Evolutionary conservation across 2,329 filamentous ascomycete genomes (phyloP).

Genomic region (Fusarium sp.): DNA sequence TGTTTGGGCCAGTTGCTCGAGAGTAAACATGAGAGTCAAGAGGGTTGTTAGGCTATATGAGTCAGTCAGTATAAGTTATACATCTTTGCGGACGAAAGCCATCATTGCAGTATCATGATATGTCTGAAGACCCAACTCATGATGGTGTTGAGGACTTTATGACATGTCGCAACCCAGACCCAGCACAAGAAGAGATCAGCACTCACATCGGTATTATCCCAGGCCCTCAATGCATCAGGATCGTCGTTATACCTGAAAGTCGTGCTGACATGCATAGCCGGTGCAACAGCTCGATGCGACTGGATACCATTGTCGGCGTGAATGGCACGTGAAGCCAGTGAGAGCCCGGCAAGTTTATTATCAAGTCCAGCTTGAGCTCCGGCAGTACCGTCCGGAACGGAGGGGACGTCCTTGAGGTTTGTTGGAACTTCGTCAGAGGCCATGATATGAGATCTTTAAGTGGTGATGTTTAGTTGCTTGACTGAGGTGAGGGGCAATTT

Average conservation of each 20-base stretch:
- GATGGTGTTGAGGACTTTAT: not conserved
- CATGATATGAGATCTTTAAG: constrained; percentile 26
- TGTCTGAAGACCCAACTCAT: not conserved
- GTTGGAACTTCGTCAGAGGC: constrained; percentile 39
- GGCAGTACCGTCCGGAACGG: constrained; percentile 21
- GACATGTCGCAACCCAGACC: not conserved
- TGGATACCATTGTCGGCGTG: constrained; percentile 86
- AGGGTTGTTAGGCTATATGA: constrained; percentile 59
- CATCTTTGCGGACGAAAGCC: not conserved
- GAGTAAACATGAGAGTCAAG: constrained; percentile 84
- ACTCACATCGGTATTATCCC: constrained; percentile 68
- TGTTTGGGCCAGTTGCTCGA: constrained; percentile 81
- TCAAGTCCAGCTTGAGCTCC: constrained; percentile 17
- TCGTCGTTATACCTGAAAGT: constrained; percentile 86
- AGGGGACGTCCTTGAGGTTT: constrained; percentile 5
- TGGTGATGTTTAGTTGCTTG: not conserved
- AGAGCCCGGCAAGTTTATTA: constrained; percentile 44
- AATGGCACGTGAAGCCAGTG: constrained; percentile 77
- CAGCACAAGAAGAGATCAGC: not conserved
- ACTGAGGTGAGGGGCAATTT: constrained; percentile 31
- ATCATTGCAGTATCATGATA: not conserved
- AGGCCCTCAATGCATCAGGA: constrained; percentile 70
- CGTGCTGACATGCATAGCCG: constrained; percentile 89
- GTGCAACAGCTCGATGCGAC: constrained; percentile 81
- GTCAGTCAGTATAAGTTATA: constrained; percentile 17